These are phyloP conservation scores for Aureobasidium sp. DNA, from an alignment of 2,329 filamentous ascomycete genomes.

Conservation along the genomic window DNA sequence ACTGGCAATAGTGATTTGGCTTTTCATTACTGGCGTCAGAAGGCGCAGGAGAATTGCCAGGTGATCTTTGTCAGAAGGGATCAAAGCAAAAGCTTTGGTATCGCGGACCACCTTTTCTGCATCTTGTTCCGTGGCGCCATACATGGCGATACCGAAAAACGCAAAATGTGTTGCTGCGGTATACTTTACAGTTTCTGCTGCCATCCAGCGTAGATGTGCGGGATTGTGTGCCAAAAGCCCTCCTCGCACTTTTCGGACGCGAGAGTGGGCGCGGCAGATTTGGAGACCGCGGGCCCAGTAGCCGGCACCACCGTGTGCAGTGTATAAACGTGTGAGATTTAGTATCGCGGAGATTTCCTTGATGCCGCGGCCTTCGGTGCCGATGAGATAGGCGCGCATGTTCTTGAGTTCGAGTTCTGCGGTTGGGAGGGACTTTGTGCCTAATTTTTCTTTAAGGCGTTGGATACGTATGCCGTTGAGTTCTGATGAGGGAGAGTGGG, in stretches of 20 bases:
- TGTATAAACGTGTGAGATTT: neutral
- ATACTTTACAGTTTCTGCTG: neutral
- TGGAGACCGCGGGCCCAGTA: neutral
- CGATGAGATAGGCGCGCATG: neutral
- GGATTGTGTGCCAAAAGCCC: neutral
- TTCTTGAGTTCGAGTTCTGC: neutral
- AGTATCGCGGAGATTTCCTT: neutral
- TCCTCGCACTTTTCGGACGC: neutral
- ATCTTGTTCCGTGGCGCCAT: neutral
- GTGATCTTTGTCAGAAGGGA: neutral
- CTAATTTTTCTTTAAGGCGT: neutral
- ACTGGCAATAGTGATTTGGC: neutral
- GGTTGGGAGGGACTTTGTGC: neutral
- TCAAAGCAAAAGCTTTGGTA: neutral
- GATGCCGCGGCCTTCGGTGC: neutral
- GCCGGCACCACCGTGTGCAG: neutral
- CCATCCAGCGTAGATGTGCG: neutral
- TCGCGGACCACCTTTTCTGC: neutral
- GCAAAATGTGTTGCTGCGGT: neutral
- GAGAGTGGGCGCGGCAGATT: neutral
- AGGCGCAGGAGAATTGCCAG: neutral
- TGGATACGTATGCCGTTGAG: neutral
- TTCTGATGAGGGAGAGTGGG: neutral
- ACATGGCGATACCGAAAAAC: neutral
- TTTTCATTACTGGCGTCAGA: neutral